A percentile compares a stretch with the other conserved stretches of the same genome.
Evolutionary conservation across 2,329 filamentous ascomycete genomes (phyloP).

Genomic region (Venturia carpophila): DNA sequence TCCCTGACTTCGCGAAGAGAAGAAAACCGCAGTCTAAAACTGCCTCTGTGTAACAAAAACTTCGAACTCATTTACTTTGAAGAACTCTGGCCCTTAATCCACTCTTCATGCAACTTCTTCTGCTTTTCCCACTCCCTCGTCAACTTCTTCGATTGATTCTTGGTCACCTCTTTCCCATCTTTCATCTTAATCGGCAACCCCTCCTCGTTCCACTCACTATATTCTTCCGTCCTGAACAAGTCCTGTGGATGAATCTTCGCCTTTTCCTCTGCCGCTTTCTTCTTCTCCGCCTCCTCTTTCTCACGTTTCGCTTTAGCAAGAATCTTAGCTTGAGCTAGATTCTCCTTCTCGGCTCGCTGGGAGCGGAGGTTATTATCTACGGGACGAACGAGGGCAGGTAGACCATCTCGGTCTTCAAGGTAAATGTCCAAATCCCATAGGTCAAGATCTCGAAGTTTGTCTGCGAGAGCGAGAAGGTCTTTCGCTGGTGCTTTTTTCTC

Average conservation of each 20-base stretch:
- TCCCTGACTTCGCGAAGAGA: too few species aligned
- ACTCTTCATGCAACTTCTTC: constrained; percentile 74
- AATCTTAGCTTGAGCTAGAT: constrained; percentile 35
- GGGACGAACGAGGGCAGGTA: constrained; percentile 64
- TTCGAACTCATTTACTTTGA: not conserved
- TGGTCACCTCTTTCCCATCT: constrained; percentile 71
- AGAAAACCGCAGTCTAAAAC: too few species aligned
- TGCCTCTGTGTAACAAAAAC: too few species aligned
- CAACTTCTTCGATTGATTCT: constrained; percentile 72
- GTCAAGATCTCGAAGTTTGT: constrained; percentile 70
- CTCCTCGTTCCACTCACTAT: constrained; percentile 72
- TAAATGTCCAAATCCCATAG: constrained; percentile 79
- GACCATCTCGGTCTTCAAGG: constrained; percentile 70
- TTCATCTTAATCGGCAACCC: constrained; percentile 71
- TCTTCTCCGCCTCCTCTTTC: constrained; percentile 51
- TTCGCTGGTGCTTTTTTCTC: constrained; percentile 51
- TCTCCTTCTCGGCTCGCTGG: constrained; percentile 47
- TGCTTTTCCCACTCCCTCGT: constrained; percentile 86
- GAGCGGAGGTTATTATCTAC: constrained; percentile 51
- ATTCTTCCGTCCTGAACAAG: constrained; percentile 55
- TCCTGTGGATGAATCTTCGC: constrained; percentile 50
- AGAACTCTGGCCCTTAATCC: constrained; percentile 22
- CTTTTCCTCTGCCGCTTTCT: constrained; percentile 47
- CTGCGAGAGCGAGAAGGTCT: constrained; percentile 67
- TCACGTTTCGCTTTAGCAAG: constrained; percentile 45